Conservation (phyloP, 352 stramenopile genomes). For the Plasmopara viticola region DNA sequence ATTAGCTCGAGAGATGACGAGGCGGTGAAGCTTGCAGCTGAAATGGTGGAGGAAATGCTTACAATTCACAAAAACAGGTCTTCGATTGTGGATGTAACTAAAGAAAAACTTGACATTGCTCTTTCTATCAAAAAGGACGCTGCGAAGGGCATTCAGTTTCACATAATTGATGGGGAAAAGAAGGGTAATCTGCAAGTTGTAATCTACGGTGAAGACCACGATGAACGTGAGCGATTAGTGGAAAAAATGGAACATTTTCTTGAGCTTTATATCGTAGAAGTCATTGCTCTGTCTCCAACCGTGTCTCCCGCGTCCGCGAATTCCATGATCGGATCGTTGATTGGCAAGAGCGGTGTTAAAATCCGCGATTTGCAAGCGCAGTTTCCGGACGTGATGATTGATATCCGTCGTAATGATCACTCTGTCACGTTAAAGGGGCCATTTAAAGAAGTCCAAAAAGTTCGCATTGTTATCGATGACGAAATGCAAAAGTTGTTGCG, state of each 20-base stretch:
- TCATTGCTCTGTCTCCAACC: constrained; percentile 38
- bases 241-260: constrained; percentile 63
- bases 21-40: constrained; percentile 48
- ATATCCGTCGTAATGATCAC: constrained; percentile 47
- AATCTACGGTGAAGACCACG: constrained; percentile 46
- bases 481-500: constrained; percentile 58
- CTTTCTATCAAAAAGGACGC: constrained; percentile 42
- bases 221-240: constrained; percentile 48
- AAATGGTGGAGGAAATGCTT: constrained; percentile 52
- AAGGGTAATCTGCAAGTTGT: constrained; percentile 44
- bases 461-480: constrained; percentile 61
- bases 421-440: constrained; percentile 54
- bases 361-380: constrained; percentile 63
- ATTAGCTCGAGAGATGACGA: constrained; percentile 60
- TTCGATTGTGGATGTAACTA: constrained; percentile 36
- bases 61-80: constrained; percentile 46
- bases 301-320: constrained; percentile 27
- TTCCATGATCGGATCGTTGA: constrained; percentile 63
- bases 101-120: constrained; percentile 46
- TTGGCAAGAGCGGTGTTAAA: constrained; percentile 75
- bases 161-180: constrained; percentile 37
- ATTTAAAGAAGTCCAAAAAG: constrained; percentile 38
- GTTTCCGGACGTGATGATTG: constrained; percentile 53
- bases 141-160: constrained; percentile 45
- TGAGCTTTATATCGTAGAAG: constrained; percentile 41